Percentiles rank a stretch among this genome's conserved stretches.
phyloP scores from a whole-genome alignment of 148 eudicot species.

The Beta vulgaris region DNA sequence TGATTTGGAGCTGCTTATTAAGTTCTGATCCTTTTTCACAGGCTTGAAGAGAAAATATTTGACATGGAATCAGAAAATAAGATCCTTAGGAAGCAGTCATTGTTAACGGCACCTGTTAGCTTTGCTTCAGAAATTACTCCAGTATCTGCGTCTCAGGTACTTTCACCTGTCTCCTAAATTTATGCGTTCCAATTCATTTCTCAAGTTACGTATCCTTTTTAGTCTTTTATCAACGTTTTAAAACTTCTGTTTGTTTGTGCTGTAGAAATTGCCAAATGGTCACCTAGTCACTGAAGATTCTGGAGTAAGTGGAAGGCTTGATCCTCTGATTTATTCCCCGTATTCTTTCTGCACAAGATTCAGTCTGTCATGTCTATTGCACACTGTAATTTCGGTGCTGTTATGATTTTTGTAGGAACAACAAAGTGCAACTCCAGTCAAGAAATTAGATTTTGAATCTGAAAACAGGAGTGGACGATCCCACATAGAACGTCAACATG shows the following conservation, averaged over 20 bases:
- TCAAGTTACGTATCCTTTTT: background rate
- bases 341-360: background rate
- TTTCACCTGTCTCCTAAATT: constrained; percentile 12
- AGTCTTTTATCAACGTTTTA: background rate
- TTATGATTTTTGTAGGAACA: constrained; percentile 49
- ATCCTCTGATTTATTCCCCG: background rate
- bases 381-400: background rate
- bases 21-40: constrained; percentile 19
- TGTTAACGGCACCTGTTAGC: constrained; percentile 41
- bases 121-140: constrained; percentile 44
- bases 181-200: background rate
- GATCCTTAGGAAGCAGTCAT: constrained; percentile 72
- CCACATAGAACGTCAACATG: constrained; percentile 64
- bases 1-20: background rate
- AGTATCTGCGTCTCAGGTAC: constrained; percentile 46
- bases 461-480: constrained; percentile 57
- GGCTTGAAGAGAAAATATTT: constrained; percentile 81
- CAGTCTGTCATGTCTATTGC: constrained; percentile 11
- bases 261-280: constrained; percentile 75
- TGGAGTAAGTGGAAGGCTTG: constrained; percentile 39
- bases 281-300: constrained; percentile 46
- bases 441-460: constrained; percentile 65
- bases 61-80: constrained; percentile 85
- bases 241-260: background rate
- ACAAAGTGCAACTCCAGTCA: constrained; percentile 45